Percentiles rank a stretch among this genome's conserved stretches.
phyloP scores from a whole-genome alignment of 2,329 filamentous ascomycete species.

The Fusarium setosum region DNA sequence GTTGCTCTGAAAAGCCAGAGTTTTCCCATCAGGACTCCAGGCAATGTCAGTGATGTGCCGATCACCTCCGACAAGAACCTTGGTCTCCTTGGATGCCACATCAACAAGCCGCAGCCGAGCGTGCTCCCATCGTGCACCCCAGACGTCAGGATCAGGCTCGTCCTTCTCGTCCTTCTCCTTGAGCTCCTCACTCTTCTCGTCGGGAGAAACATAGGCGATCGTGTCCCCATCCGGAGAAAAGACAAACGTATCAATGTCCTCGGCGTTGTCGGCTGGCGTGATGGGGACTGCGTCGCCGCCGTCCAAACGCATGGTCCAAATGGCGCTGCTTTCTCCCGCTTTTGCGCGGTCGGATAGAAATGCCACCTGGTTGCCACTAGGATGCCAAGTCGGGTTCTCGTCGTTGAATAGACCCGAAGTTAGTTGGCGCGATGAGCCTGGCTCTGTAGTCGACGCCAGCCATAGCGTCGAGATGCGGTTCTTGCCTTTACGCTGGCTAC shows the following conservation, averaged over 20 bases:
- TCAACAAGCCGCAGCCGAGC: conserved; percentile 46
- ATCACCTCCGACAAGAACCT: conserved; percentile 9
- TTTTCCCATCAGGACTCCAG: conserved; percentile 37
- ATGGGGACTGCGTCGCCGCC: conserved; percentile 30
- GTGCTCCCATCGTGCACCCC: conserved; percentile 49
- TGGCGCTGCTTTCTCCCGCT: conserved; percentile 42
- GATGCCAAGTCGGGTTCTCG: conserved; percentile 10
- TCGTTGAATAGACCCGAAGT: conserved; percentile 14
- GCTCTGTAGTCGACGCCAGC: conserved; percentile 22
- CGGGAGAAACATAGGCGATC: conserved; percentile 28
- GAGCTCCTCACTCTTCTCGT: conserved; percentile 14
- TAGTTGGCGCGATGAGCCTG: conserved; percentile 8
- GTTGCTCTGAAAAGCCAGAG: conserved; percentile 3
- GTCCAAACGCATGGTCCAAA: conserved; percentile 31
- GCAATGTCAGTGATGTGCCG: conserved; percentile 15
- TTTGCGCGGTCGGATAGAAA: conserved; percentile 38
- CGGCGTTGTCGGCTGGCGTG: conserved; percentile 20
- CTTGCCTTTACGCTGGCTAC: conserved; percentile 15
- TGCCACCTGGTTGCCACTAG: not conserved
- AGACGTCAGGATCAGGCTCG: conserved; percentile 49
- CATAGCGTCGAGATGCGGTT: conserved; percentile 24
- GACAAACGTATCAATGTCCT: conserved; percentile 14
- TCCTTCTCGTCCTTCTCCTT: conserved; percentile 42
- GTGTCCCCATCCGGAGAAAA: conserved; percentile 24
- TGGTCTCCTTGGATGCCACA: conserved; percentile 38